Conservation (phyloP, 345 rosid genomes). For the Euphorbia lathyris region DNA sequence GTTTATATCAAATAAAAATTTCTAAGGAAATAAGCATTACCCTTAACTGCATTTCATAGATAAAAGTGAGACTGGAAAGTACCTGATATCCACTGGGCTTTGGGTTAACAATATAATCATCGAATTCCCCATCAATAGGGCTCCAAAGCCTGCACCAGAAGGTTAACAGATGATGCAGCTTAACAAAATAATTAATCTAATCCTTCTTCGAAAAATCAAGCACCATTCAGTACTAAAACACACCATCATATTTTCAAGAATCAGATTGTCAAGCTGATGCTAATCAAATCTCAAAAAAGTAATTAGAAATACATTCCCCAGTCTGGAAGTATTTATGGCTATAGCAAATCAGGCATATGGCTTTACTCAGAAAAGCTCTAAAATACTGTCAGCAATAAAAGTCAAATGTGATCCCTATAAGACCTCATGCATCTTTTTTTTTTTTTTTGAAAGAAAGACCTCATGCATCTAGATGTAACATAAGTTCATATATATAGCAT, state of each 20-base stretch:
- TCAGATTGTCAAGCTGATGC: background rate
- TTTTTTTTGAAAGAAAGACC: too few relatives aligned
- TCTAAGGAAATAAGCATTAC: background rate
- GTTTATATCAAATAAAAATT: background rate
- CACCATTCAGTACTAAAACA: background rate
- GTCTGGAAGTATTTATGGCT: background rate
- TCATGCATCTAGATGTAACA: background rate
- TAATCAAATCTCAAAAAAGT: background rate
- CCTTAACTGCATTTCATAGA: background rate
- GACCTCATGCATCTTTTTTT: background rate
- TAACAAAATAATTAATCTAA: background rate
- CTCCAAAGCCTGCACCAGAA: slow-evolving; percentile 59
- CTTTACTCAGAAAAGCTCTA: background rate
- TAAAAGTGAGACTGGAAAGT: slow-evolving; percentile 13
- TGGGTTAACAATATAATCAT: slow-evolving; percentile 76
- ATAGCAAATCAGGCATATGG: background rate
- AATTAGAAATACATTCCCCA: background rate
- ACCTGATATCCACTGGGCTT: slow-evolving; percentile 85
- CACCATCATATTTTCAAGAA: background rate
- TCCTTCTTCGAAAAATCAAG: background rate
- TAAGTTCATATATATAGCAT: background rate
- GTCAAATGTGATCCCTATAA: background rate
- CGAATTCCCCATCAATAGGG: slow-evolving; percentile 77
- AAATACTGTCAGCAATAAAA: background rate
- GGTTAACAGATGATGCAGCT: background rate